Evolutionary conservation across 2,329 filamentous ascomycete genomes (phyloP).

Genomic region (Karstenula rhodostoma): DNA sequence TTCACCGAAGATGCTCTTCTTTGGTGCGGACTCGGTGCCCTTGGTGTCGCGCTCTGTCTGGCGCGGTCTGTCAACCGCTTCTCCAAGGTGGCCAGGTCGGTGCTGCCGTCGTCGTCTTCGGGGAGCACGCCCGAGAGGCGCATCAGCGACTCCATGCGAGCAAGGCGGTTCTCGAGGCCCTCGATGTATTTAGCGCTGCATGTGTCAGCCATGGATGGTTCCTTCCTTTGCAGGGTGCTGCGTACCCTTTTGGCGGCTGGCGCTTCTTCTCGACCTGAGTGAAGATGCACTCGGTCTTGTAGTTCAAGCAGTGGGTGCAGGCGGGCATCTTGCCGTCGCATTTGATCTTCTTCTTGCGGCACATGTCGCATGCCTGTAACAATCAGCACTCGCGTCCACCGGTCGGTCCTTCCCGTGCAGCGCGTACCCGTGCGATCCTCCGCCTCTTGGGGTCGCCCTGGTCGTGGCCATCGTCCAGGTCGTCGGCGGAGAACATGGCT

Average conservation of each 20-base stretch:
- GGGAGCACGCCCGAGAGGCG: constrained; percentile 84
- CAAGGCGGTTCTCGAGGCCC: constrained; percentile 90
- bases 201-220: constrained; percentile 13
- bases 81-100: constrained; percentile 87
- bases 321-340: constrained; percentile 95
- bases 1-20: constrained; percentile 35
- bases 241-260: constrained; percentile 90
- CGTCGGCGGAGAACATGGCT: constrained; percentile 58
- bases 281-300: constrained; percentile 97
- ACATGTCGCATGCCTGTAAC: constrained; percentile 89
- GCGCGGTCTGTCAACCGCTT: constrained; percentile 69
- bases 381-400: constrained; percentile 30
- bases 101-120: constrained; percentile 84
- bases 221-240: not conserved
- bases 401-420: constrained; percentile 12
- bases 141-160: constrained; percentile 93
- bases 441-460: constrained; percentile 80
- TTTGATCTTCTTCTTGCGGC: constrained; percentile 95
- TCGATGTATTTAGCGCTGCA: constrained; percentile 94
- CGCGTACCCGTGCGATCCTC: constrained; percentile 80
- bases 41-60: constrained; percentile 32
- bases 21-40: constrained; percentile 36
- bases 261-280: constrained; percentile 99
- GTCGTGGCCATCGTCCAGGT: constrained; percentile 64
- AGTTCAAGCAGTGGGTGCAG: constrained; percentile 95